A percentile compares a stretch with the other conserved stretches of the same genome.
phyloP scores from a whole-genome alignment of 768 basidiomycete genomes.

The Serpula lacrymans region DNA sequence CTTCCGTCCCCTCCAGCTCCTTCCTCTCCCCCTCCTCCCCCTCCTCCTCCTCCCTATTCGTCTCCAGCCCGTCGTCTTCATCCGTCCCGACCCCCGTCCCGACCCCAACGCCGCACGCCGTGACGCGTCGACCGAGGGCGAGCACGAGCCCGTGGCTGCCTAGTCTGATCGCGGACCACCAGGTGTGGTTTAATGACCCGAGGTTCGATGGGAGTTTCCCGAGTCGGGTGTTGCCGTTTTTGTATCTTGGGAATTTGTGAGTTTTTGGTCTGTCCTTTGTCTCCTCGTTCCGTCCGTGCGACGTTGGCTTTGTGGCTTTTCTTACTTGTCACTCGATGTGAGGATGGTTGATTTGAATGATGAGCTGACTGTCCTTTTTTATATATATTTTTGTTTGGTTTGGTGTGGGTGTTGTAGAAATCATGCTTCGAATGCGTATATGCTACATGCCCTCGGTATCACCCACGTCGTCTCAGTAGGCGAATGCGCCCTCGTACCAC shows the following conservation, averaged over 20 bases:
- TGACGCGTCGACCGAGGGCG: slow-evolving; percentile 55
- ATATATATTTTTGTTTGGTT: not conserved
- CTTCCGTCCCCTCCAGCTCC: too few relatives aligned
- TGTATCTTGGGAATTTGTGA: slow-evolving; percentile 93
- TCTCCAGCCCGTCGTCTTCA: not conserved
- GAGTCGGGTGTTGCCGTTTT: slow-evolving; percentile 84
- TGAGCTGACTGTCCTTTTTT: not conserved
- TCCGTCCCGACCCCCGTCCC: not conserved
- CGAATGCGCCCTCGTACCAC: slow-evolving; percentile 87
- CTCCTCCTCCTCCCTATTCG: not conserved
- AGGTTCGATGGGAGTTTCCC: slow-evolving; percentile 96
- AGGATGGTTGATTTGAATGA: slow-evolving; percentile 3
- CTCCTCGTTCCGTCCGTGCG: slow-evolving; percentile 1
- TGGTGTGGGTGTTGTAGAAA: slow-evolving; percentile 47
- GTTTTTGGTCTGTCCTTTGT: slow-evolving; percentile 35
- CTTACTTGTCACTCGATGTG: slow-evolving; percentile 17
- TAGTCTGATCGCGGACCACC: slow-evolving; percentile 65
- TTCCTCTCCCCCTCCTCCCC: slow-evolving; percentile 16
- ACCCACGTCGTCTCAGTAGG: slow-evolving; percentile 97
- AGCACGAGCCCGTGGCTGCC: slow-evolving; percentile 67
- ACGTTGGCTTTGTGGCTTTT: slow-evolving; percentile 2
- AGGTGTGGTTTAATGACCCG: slow-evolving; percentile 93
- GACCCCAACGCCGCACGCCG: not conserved
- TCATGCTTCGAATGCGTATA: slow-evolving; percentile 91
- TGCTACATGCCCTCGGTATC: slow-evolving; percentile 94